Base-by-base conservation (phyloP, 768 basidiomycete genomes). In the Suillus fuscotomentosus region DNA sequence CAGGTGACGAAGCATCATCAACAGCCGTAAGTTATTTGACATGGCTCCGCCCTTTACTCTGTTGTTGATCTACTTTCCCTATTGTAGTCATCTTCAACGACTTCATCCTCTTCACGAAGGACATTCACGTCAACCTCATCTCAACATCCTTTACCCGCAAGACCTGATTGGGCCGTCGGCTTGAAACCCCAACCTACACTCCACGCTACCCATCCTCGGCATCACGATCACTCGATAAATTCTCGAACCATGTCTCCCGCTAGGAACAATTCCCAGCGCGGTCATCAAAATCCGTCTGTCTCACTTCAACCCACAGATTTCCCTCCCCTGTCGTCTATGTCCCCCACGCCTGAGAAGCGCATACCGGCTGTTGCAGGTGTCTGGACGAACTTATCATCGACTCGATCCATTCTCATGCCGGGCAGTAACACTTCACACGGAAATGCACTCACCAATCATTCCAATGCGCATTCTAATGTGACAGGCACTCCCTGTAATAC, bases 151-250 rank as follows among this genome's bases (percentile, higher is more conserved):
- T 81, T 95, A 45, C 93, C 93, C 4, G 79, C 91, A 3, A 83
- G 93, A 63, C 93, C 93, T 47, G 93, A 95, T 73, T 95, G 94
- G 93, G 92, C 93, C 20, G 90, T 94, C 5, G 91, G 91, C 17
- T 80, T 94, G 41, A 92, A 89, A 73, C 85, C 91, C 0, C 88
- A 91, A 65, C 87, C 88, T 36, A 90, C 86, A 14, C 75, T 90
- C 34, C 84, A 90, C 67, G 54, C 82, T 38, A 76, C 83, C 1
- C 78, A 78, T 34, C 65, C 76, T 27, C 82, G 87, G 11, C 84
- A 87, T 70, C 85, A 86, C 64, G 86, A 89, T 56, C 80, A 82
- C 68, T 69, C 74, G 15, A 69, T 73, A 50, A 72, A 73, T 50
- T 68, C 79, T 41, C 77, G 77, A 61, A 80, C 73, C 11, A 79